phyloP scores from a whole-genome alignment of 768 basidiomycete species.

The Amyloporia xantha region DNA sequence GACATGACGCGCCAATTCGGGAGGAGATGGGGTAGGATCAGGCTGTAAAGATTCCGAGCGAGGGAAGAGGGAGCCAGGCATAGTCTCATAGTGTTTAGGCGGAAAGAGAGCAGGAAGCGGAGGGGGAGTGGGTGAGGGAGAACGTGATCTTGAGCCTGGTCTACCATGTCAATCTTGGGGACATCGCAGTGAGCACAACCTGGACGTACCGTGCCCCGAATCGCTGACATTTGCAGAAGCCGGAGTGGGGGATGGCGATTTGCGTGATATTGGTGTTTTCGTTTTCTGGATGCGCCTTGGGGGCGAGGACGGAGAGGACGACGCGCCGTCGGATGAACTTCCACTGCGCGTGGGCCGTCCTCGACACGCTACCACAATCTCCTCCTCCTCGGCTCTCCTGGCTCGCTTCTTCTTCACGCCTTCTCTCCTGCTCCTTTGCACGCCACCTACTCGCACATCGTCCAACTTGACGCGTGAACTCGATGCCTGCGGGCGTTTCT shows the following conservation, averaged over 20 bases:
- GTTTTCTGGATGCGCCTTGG: background rate
- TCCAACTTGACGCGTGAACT: conserved; percentile 19
- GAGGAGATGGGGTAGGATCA: conserved; percentile 18
- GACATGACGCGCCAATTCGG: background rate
- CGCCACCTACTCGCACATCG: conserved; percentile 6
- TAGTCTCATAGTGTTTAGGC: conserved; percentile 37
- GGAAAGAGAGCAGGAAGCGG: conserved; percentile 13
- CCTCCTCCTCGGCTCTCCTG: background rate
- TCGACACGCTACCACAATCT: background rate
- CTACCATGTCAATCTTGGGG: too few relatives aligned
- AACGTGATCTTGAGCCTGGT: conserved; percentile 14
- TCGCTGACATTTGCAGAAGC: background rate
- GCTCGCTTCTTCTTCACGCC: background rate
- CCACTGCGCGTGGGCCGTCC: background rate
- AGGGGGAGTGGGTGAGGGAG: conserved; percentile 15
- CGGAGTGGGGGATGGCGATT: background rate
- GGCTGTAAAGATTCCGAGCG: conserved; percentile 64
- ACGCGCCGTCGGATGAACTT: background rate
- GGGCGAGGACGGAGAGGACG: background rate
- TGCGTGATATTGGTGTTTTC: background rate
- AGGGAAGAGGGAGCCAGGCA: conserved; percentile 77
- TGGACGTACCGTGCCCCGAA: too few relatives aligned
- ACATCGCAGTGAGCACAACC: too few relatives aligned
- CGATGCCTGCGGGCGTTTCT: conserved; percentile 15
- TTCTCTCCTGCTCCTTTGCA: background rate